Conservation (phyloP, 768 basidiomycete genomes). For the Termitomyces sp. region DNA sequence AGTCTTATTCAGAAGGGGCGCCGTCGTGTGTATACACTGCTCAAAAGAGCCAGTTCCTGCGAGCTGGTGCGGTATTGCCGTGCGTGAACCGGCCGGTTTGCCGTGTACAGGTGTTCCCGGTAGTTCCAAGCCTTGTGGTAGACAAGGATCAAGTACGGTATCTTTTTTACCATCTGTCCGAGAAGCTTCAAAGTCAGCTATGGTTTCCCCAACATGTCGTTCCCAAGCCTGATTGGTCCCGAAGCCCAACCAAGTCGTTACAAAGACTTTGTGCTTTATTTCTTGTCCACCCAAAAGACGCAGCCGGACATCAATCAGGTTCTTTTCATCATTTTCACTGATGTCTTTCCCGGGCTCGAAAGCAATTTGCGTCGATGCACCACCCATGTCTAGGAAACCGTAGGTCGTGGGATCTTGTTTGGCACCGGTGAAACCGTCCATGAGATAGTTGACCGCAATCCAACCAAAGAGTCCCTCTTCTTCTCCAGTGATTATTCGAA, state of each 20-base stretch:
- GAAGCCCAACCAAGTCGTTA: slow-evolving; percentile 98
- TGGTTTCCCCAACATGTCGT: slow-evolving; percentile 73
- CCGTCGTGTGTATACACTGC: slow-evolving; percentile 67
- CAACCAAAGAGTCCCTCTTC: slow-evolving; percentile 98
- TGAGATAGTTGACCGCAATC: slow-evolving; percentile 98
- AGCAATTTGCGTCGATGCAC: slow-evolving; percentile 97
- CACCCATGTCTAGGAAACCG: slow-evolving; percentile 99
- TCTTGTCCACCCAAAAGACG: slow-evolving; percentile 80
- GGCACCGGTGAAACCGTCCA: slow-evolving; percentile 81
- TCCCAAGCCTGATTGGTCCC: slow-evolving; percentile 97
- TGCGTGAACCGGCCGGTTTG: slow-evolving; percentile 33
- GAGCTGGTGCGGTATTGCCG: slow-evolving; percentile 52
- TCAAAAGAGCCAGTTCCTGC: slow-evolving; percentile 90
- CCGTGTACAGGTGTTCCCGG: slow-evolving; percentile 48
- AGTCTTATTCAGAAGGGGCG: slow-evolving; percentile 78
- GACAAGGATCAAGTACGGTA: slow-evolving; percentile 79
- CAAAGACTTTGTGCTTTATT: slow-evolving; percentile 89
- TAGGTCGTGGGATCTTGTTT: slow-evolving; percentile 73
- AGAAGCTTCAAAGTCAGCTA: slow-evolving; percentile 49
- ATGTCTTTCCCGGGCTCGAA: slow-evolving; percentile 76
- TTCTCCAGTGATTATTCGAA: slow-evolving; percentile 94
- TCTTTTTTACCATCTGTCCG: slow-evolving; percentile 24
- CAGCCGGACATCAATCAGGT: slow-evolving; percentile 76
- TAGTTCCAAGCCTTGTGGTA: slow-evolving; percentile 71
- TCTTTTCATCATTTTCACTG: slow-evolving; percentile 46